Conservation (phyloP, 2,329 filamentous ascomycete genomes). For the Aspergillus novofumigatus region DNA sequence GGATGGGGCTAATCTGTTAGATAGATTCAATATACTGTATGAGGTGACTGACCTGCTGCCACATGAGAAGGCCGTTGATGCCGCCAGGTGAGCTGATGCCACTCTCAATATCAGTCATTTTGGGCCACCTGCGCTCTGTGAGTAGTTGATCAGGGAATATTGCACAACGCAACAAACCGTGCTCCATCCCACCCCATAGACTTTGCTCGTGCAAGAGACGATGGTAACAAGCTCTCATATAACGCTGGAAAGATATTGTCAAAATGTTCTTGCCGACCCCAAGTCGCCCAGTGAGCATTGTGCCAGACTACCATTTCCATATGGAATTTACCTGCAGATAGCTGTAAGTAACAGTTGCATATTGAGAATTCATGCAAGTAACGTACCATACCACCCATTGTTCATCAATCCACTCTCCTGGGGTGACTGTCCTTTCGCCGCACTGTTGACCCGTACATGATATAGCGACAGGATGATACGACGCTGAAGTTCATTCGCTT, state of each 20-base stretch:
- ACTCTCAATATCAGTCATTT: conserved; percentile 14
- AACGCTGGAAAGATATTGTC: conserved; percentile 9
- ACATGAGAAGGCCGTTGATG: conserved; percentile 12
- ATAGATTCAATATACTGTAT: no score
- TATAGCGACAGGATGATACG: conserved; percentile 14
- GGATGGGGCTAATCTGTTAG: conserved; percentile 9
- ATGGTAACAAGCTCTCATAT: conserved; percentile 9
- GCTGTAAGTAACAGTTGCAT: not conserved
- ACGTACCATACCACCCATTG: conserved; percentile 16
- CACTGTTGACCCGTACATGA: conserved; percentile 12
- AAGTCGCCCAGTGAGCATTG: conserved; percentile 14
- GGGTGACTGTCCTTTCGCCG: conserved; percentile 10
- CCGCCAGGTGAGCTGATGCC: conserved; percentile 13
- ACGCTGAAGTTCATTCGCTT: conserved; percentile 12
- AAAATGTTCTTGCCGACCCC: conserved; percentile 11
- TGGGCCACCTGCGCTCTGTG: conserved; percentile 9
- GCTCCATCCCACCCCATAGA: conserved; percentile 14
- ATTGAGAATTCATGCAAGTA: not conserved
- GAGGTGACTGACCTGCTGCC: conserved; percentile 8
- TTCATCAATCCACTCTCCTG: conserved; percentile 16
- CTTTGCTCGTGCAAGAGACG: conserved; percentile 4
- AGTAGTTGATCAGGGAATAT: accelerated
- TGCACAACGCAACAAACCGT: not conserved
- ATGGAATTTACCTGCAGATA: conserved; percentile 9
- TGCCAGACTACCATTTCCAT: conserved; percentile 18